These are phyloP conservation scores for Kandelia obovata DNA, from an alignment of 345 rosid genomes.

Conservation along the genomic window DNA sequence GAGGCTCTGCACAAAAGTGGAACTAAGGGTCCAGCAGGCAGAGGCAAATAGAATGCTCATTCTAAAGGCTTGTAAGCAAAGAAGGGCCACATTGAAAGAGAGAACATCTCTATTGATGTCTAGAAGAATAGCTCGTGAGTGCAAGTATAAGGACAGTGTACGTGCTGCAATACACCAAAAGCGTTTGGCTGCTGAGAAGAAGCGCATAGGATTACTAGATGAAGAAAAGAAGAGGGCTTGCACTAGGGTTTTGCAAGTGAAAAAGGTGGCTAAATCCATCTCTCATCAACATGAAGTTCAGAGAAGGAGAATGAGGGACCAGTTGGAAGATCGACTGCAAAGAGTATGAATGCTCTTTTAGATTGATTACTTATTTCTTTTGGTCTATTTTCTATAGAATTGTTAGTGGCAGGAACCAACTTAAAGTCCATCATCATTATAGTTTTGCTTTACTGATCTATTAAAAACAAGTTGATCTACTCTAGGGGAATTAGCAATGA, in stretches of 20 bases:
- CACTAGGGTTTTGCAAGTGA: conserved; percentile 75
- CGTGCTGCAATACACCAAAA: conserved; percentile 85
- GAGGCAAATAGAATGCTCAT: conserved; percentile 89
- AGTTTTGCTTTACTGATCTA: too few relatives aligned
- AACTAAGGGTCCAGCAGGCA: conserved; percentile 76
- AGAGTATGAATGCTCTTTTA: conserved; percentile 47
- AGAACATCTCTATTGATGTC: conserved; percentile 71
- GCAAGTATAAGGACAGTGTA: conserved; percentile 82
- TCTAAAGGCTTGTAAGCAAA: conserved; percentile 63
- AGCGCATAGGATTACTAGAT: conserved; percentile 77
- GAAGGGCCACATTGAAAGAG: conserved; percentile 73
- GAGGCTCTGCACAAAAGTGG: conserved; percentile 78
- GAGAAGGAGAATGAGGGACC: conserved; percentile 77
- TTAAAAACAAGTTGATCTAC: too few relatives aligned
- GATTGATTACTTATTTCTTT: background rate
- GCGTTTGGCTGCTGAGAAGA: conserved; percentile 93
- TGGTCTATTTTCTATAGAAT: background rate
- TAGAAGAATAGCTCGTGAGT: conserved; percentile 77
- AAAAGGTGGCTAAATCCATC: conserved; percentile 64
- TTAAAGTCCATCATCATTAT: too few relatives aligned
- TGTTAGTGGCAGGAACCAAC: too few relatives aligned
- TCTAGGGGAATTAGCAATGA: too few relatives aligned
- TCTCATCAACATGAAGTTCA: conserved; percentile 83
- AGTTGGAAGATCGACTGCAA: conserved; percentile 78
- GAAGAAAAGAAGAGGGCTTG: conserved; percentile 83